Evolutionary conservation across 768 basidiomycete genomes (phyloP), one percentile per base, ranked within the genome.

Genomic region (Imleria badia): DNA sequence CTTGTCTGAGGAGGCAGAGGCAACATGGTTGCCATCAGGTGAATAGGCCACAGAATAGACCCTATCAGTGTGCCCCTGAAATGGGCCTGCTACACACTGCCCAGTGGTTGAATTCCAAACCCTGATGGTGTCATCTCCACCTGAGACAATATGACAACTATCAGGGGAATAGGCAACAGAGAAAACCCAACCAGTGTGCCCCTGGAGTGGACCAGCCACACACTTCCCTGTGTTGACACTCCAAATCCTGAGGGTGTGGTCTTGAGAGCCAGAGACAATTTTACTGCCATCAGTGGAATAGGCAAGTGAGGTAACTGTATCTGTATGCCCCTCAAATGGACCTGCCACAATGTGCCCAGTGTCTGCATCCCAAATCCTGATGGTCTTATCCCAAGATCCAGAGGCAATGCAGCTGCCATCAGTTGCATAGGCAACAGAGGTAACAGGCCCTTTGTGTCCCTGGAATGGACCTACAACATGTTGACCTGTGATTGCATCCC

Each of bases 141-240:
- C 60, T 50, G 67, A 66, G 11, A n/a, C 55, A 54, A 66, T 9
- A 14, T 60, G 34, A 6, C 31, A 48, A 1, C 60, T 46, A 11
- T 67, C 58, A 29, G 72, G 69, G 33, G 73, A 50, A 69, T 47
- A 57, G 51, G 60, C 54, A 51, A 63, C 50, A 57, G 48, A 45
- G 12, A 34, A 8, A 9, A 63, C 10, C 3, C 1, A 2, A 1
- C 0, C 0, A 4, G 11, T 33, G 4, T 64, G 60, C 1, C 58
- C 62, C 4, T 31, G 13, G 4, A 61, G 3, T 35, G 60, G 62
- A 26, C 34, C 54, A 31, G 48, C 45, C 23, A 59, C 3, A 51
- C 54, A 48, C 22, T 48, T 4, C 1, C 66, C 46, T 49, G 55
- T 52, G 3, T 15, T 34, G 14, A 20, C 45, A 58, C 46, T 11